phyloP scores from a whole-genome alignment of 805 yeast genomes.

The Candida ortonii region DNA sequence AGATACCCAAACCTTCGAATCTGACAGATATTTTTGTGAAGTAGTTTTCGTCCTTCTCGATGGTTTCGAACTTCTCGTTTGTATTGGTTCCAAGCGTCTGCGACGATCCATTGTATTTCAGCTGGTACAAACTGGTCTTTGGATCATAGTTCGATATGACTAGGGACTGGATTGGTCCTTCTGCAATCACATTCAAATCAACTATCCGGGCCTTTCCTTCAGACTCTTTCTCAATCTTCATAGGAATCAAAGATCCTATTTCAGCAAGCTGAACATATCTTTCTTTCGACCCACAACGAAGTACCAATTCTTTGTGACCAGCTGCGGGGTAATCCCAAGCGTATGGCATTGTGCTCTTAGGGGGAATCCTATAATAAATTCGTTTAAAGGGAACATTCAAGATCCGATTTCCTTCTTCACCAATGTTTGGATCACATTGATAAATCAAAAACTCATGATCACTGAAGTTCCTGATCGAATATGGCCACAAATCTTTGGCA shows the following conservation, averaged over 20 bases:
- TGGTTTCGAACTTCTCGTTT: conserved; percentile 52
- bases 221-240: conserved; percentile 58
- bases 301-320: conserved; percentile 69
- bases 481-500: conserved; percentile 88
- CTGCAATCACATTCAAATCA: conserved; percentile 90
- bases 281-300: conserved; percentile 70
- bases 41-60: conserved; percentile 52
- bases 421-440: conserved; percentile 74
- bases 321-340: conserved; percentile 98
- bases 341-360: conserved; percentile 94
- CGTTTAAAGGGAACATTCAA: conserved; percentile 67
- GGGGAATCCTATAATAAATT: conserved; percentile 75
- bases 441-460: conserved; percentile 82
- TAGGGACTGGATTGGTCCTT: conserved; percentile 90
- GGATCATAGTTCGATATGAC: conserved; percentile 82
- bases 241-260: conserved; percentile 87
- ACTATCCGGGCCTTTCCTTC: conserved; percentile 49
- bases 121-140: conserved; percentile 68
- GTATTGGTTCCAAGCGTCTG: conserved; percentile 21
- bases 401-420: conserved; percentile 61
- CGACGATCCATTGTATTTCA: conserved; percentile 34
- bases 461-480: conserved; percentile 83
- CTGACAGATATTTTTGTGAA: conserved; percentile 54
- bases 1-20: conserved; percentile 84
- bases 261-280: conserved; percentile 84